Evolutionary conservation across 148 eudicot species (phyloP), one percentile per base, ranked within the genome.

Genomic region (Polygonum aviculare): DNA sequence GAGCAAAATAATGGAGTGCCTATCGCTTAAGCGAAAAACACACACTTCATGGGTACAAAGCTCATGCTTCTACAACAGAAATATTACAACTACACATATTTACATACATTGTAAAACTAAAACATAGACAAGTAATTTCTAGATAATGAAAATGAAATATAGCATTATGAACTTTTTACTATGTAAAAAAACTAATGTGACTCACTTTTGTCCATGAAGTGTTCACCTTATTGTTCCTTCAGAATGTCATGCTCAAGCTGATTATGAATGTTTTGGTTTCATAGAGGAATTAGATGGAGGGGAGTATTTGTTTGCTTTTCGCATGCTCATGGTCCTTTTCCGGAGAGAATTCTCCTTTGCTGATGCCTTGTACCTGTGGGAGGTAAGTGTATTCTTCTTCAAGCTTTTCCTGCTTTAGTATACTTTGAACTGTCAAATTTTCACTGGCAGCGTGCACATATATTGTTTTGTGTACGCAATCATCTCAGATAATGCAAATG

Each of bases 291-390:
- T 94, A 74, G 97, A 92, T 87, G 97, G 96, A 71, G 98, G 98
- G 69, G 90, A 94, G 80, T 94, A 94, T 81, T 80, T 94, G 72
- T 94, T 94, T 83, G 98, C 98, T 71, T 88, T 94, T 74, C 97
- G 97, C 75, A 94, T 94, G 98, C 83, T 94, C 83, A 94, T 94
- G 98, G 97, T 91, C 59, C 90, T 90, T 80, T 94, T 94, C 78
- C 85, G 97, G 82, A 90, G 98, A 81, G 98, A 94, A 79, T 89
- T 94, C 84, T 90, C 96, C 2, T 88, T 91, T 78, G 83, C 88
- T 35, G 98, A 94, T 86, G 89, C 90, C 41, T 70, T 94, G 80
- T 92, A 92, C 84, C 97, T 94, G 51, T 94, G 98, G 98, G 98
- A 94, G 96, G 98, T 90, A 82, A 84, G 80, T 78, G 1, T 36